phyloP scores from a whole-genome alignment of 805 yeast genomes.

The Scheffersomyces stipitis region DNA sequence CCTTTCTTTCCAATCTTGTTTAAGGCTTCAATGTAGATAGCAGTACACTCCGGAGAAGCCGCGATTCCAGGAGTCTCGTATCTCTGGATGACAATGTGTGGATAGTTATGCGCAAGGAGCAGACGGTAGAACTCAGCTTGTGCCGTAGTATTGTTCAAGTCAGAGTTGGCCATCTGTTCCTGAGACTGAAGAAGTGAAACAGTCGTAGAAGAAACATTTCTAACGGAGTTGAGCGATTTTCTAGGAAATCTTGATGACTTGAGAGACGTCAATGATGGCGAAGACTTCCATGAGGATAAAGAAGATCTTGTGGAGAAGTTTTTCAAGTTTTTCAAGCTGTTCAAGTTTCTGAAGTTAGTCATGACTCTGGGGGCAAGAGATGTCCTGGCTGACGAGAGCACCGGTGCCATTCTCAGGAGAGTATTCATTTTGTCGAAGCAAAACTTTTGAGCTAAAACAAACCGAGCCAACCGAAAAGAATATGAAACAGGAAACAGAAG shows the following conservation, averaged over 20 bases:
- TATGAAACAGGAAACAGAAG: too few relatives aligned
- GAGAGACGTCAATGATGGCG: too few relatives aligned
- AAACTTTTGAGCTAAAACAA: too few relatives aligned
- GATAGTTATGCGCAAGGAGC: conserved; percentile 77
- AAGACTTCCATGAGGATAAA: too few relatives aligned
- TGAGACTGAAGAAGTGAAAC: conserved; percentile 37
- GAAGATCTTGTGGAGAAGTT: too few relatives aligned
- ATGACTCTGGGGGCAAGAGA: too few relatives aligned
- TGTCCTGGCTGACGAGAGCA: too few relatives aligned
- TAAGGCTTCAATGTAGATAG: conserved; percentile 77
- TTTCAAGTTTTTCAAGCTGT: too few relatives aligned
- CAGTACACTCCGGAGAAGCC: conserved; percentile 73
- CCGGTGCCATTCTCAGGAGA: too few relatives aligned
- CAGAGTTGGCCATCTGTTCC: conserved; percentile 86
- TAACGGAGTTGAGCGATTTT: background rate
- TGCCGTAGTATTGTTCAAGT: conserved; percentile 60
- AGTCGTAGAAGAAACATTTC: conserved; percentile 24
- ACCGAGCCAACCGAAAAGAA: too few relatives aligned
- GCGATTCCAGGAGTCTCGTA: conserved; percentile 95
- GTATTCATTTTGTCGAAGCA: too few relatives aligned
- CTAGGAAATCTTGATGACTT: background rate
- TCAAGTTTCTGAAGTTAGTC: too few relatives aligned
- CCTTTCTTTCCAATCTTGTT: conserved; percentile 72
- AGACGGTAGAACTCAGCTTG: conserved; percentile 85
- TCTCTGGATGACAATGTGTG: conserved; percentile 94